Percentiles rank a stretch among this genome's conserved stretches.
Conservation (phyloP, 768 basidiomycete genomes). For the Lyophyllum semitale region DNA sequence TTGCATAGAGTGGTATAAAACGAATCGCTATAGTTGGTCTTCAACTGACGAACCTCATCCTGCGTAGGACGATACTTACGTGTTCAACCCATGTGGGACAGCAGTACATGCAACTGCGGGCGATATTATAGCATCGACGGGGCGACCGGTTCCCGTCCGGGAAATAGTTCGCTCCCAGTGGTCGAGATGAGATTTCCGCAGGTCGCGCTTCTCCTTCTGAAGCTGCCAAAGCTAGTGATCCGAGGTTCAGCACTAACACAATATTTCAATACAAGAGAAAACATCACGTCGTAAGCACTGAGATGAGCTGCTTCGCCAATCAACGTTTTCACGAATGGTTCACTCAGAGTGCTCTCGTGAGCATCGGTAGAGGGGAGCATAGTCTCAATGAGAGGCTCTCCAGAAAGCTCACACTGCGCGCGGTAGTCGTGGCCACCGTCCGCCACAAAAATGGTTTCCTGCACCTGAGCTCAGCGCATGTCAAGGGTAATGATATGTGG, state of each 20-base stretch:
- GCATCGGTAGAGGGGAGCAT: conserved; percentile 42
- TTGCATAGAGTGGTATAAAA: conserved; percentile 70
- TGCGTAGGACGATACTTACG: conserved; percentile 29
- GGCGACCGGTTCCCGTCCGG: conserved; percentile 63
- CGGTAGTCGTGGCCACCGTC: conserved; percentile 54
- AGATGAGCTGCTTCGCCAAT: conserved; percentile 43
- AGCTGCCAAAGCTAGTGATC: conserved; percentile 63
- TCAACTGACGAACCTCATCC: background rate
- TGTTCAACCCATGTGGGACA: conserved; percentile 61
- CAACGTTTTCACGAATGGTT: conserved; percentile 45
- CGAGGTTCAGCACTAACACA: conserved; percentile 8
- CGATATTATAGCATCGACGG: conserved; percentile 73
- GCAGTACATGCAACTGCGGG: conserved; percentile 64
- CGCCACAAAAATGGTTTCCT: conserved; percentile 52
- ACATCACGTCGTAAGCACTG: conserved; percentile 42
- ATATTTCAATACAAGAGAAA: conserved; percentile 9
- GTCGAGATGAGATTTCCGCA: conserved; percentile 63
- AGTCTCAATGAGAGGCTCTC: conserved; percentile 60
- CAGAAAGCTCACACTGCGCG: conserved; percentile 42
- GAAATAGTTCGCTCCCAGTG: conserved; percentile 57
- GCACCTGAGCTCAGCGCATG: conserved; percentile 14
- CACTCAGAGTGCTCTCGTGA: conserved; percentile 29
- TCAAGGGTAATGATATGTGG: background rate
- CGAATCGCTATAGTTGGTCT: conserved; percentile 38
- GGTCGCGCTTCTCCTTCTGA: conserved; percentile 49